phyloP scores from a whole-genome alignment of 2,329 filamentous ascomycete species.

The Bisporella sp. region DNA sequence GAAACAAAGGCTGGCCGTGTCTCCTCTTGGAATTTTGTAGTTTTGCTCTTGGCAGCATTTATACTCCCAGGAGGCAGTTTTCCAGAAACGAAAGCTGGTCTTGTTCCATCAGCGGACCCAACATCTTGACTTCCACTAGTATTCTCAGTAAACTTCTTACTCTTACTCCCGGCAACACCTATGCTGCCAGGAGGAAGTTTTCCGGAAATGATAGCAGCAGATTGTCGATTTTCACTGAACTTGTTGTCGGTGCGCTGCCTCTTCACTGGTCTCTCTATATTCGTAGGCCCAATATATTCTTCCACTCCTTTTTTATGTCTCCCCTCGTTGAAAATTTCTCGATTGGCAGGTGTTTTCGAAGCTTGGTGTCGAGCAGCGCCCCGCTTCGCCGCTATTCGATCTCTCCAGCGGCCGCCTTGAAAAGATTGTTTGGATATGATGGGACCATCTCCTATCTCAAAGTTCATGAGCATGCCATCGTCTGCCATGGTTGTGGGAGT shows the following conservation, averaged over 20 bases:
- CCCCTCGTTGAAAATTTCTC: slow-evolving; percentile 23
- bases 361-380: slow-evolving; percentile 46
- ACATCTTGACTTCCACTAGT: slow-evolving; percentile 31
- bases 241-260: slow-evolving; percentile 35
- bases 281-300: slow-evolving; percentile 25
- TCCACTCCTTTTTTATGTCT: slow-evolving; percentile 17
- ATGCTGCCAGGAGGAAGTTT: slow-evolving; percentile 30
- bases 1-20: slow-evolving; percentile 18
- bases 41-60: slow-evolving; percentile 14
- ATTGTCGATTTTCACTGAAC: slow-evolving; percentile 12
- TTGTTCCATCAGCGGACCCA: slow-evolving; percentile 15
- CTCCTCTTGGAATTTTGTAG: slow-evolving; percentile 11
- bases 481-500: slow-evolving; percentile 62
- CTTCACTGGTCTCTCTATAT: slow-evolving; percentile 31
- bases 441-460: slow-evolving; percentile 65
- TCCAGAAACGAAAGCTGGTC: slow-evolving; percentile 21
- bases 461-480: slow-evolving; percentile 92
- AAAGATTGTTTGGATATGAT: slow-evolving; percentile 57
- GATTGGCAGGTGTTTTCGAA: slow-evolving; percentile 7
- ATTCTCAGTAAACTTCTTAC: slow-evolving; percentile 12
- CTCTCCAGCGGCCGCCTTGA: slow-evolving; percentile 90
- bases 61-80: slow-evolving; percentile 30
- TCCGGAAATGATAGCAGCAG: slow-evolving; percentile 22
- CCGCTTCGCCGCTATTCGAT: slow-evolving; percentile 75
- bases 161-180: slow-evolving; percentile 14